These are phyloP conservation scores for Usnea hakonensis DNA, from an alignment of 495 filamentous ascomycete species.

Conservation along the genomic window DNA sequence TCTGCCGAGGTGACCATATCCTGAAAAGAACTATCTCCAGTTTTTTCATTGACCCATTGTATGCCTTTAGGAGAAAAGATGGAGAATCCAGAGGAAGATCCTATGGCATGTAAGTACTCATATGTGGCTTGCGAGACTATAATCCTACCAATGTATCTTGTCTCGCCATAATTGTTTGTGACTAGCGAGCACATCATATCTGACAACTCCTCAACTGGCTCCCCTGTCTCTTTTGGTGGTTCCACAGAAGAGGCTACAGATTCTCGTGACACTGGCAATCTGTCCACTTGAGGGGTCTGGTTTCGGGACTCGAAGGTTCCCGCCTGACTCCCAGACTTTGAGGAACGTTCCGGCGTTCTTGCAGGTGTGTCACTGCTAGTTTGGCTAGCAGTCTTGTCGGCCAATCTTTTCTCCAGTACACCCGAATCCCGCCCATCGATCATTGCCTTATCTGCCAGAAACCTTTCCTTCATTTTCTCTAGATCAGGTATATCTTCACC, in stretches of 20 bases:
- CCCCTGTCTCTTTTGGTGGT: slow-evolving; percentile 47
- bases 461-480: slow-evolving; percentile 71
- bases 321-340: slow-evolving; percentile 27
- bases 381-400: slow-evolving; percentile 49
- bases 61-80: slow-evolving; percentile 98
- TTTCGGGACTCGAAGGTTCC: slow-evolving; percentile 32
- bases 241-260: slow-evolving; percentile 52
- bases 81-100: slow-evolving; percentile 95
- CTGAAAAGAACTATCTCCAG: slow-evolving; percentile 87
- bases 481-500: slow-evolving; percentile 84
- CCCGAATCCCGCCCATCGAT: slow-evolving; percentile 78
- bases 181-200: slow-evolving; percentile 99
- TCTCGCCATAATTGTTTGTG: slow-evolving; percentile 95
- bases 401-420: slow-evolving; percentile 62
- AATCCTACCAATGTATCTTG: slow-evolving; percentile 81
- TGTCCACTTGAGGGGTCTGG: slow-evolving; percentile 43
- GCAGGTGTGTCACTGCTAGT: slow-evolving; percentile 35
- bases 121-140: slow-evolving; percentile 2
- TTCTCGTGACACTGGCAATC: slow-evolving; percentile 50
- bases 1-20: slow-evolving; percentile 84
- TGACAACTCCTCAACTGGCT: slow-evolving; percentile 80
- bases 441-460: neutral
- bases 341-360: slow-evolving; percentile 27
- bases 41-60: slow-evolving; percentile 98
- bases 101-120: slow-evolving; percentile 38